phyloP scores from a whole-genome alignment of 805 yeast species.

The Myxozyma lipomycoides region DNA sequence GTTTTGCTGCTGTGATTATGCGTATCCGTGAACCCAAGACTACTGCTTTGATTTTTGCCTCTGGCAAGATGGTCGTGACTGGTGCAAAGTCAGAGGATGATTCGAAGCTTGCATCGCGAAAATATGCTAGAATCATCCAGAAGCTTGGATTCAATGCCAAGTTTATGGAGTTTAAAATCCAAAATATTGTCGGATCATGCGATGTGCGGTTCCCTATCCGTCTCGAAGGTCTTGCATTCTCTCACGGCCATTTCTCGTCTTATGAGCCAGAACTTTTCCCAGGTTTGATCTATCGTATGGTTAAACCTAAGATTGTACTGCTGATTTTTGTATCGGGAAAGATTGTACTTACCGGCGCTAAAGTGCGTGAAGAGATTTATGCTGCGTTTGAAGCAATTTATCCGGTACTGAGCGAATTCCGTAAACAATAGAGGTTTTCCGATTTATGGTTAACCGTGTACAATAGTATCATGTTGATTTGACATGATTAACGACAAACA shows the following conservation, averaged over 20 bases:
- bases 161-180: conserved; percentile 96
- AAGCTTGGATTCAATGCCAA: conserved; percentile 97
- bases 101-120: conserved; percentile 95
- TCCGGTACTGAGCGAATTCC: conserved; percentile 96
- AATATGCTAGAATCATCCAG: conserved; percentile 96
- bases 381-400: conserved; percentile 97
- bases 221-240: conserved; percentile 93
- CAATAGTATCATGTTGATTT: neutral
- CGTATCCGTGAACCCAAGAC: conserved; percentile 98
- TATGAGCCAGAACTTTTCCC: conserved; percentile 98
- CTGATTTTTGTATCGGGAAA: conserved; percentile 95
- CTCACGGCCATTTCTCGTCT: conserved; percentile 85
- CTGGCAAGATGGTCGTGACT: conserved; percentile 99
- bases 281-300: conserved; percentile 98
- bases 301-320: conserved; percentile 93
- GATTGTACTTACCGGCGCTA: conserved; percentile 97
- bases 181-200: conserved; percentile 97
- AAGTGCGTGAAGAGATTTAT: conserved; percentile 96
- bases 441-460: neutral
- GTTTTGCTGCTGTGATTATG: conserved; percentile 99
- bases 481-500: neutral
- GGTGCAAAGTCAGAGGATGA: conserved; percentile 99
- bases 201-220: conserved; percentile 98
- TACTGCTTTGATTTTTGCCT: conserved; percentile 94
- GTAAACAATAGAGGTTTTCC: conserved; percentile 54